Conservation (phyloP, 1,284 basidiomycete species). For the Naganishia liquefaciens region DNA sequence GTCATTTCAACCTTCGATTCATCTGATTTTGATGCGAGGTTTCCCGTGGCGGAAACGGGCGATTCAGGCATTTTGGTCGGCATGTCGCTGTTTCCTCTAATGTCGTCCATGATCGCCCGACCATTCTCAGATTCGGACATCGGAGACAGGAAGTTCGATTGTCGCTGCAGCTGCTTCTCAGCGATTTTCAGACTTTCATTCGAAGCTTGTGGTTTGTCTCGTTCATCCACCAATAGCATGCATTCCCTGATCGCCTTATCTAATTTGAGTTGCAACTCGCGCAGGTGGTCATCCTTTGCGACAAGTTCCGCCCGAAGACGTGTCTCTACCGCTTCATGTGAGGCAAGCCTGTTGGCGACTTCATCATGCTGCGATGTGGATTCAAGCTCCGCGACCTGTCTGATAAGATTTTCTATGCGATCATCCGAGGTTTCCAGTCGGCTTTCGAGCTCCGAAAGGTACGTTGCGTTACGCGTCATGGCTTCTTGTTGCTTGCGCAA, state of each 20-base stretch:
- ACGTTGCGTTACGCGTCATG: constrained; percentile 70
- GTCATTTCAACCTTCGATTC: constrained; percentile 55
- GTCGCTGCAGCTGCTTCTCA: too few relatives aligned
- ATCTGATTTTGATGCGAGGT: too few relatives aligned
- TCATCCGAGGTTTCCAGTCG: constrained; percentile 79
- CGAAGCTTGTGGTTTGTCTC: constrained; percentile 1
- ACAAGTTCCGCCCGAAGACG: constrained; percentile 73
- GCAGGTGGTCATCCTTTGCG: constrained; percentile 64
- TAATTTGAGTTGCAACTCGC: constrained; percentile 65
- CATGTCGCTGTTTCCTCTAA: background rate
- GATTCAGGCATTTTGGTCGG: constrained; percentile 10
- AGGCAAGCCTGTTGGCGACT: constrained; percentile 47
- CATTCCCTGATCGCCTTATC: constrained; percentile 42
- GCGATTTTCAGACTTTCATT: background rate
- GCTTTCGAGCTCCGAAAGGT: constrained; percentile 84
- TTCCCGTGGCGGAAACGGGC: background rate
- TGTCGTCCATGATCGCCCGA: background rate
- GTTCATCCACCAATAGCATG: background rate
- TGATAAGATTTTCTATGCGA: constrained; percentile 66
- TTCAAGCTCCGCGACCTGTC: constrained; percentile 75
- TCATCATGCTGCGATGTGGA: constrained; percentile 71
- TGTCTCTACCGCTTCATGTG: constrained; percentile 64
- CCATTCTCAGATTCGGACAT: too few relatives aligned
- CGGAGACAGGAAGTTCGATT: too few relatives aligned
- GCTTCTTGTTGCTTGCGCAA: constrained; percentile 73